Base-by-base conservation (phyloP, 352 stramenopile genomes). In the Globisporangium yorkense region DNA sequence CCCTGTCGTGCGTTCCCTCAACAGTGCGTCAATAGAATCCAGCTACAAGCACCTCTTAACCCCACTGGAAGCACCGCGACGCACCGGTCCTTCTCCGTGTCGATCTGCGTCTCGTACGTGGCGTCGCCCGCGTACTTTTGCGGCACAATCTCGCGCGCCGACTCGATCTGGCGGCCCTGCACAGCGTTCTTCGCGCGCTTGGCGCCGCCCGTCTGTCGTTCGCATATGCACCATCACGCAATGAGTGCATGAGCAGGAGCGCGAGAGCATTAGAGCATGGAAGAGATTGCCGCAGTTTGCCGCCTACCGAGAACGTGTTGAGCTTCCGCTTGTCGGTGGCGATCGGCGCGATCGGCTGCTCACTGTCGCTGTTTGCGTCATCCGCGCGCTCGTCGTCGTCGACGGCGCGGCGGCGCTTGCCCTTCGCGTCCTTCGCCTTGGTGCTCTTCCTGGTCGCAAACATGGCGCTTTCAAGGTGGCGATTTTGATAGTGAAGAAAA, bases 61-160 rank as follows among this genome's bases (percentile, higher is more conserved):
- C 24, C 6, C 18, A 27, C 31, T 47, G 9, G 46, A 15, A 10
- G 29, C 6, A 31, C 6, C 27, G 10, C 18, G 20, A 37, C 56
- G 18, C 37, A 61, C 80, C 79, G 67, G 63, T 93, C 84, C 29
- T 74, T 85, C 59, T 77, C 81, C 44, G 84, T 93, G 66, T 93
- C 84, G 47, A 93, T 93, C 66, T 93, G 79, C 15, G 63, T 80
- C 66, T 93, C 84, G 57, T 93, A 92, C 37, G 84, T 93, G 53
- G 84, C 84, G 48, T 90, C 84, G 15, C 84, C 84, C 27, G 84
- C 84, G 66, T 92, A 93, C 46, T 84, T 64, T 55, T 92, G 77
- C 24, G 79, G 84, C 18, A 92, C 81, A 47, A 90, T 75, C 62
- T 93, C 73, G 33, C 84, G 84, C 62, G 77, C 74, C 2, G 84